These are phyloP conservation scores for Syzygium oleosum DNA, from an alignment of 345 rosid genomes.

Conservation along the genomic window DNA sequence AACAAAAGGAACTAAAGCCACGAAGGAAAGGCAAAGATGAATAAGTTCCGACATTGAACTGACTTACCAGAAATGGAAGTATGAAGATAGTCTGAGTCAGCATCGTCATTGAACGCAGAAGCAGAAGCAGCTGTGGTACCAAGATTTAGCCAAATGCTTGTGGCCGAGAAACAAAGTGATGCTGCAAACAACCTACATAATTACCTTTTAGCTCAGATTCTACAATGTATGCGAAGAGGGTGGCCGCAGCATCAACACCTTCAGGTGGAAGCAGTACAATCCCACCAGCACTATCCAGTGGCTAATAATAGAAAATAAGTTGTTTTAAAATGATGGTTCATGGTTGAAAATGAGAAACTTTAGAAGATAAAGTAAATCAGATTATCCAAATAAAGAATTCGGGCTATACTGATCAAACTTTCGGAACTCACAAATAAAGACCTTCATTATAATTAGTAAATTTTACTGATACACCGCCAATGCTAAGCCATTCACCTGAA, in stretches of 20 bases:
- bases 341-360: neutral
- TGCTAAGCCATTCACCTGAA: neutral
- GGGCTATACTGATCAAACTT: neutral
- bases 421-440: neutral
- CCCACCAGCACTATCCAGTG: slow-evolving; percentile 45
- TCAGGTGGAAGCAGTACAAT: slow-evolving; percentile 69
- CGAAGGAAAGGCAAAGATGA: neutral
- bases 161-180: neutral
- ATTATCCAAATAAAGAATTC: neutral
- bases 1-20: neutral
- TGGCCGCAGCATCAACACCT: slow-evolving; percentile 75
- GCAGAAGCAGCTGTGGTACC: slow-evolving; percentile 7
- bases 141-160: neutral
- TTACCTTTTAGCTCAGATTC: slow-evolving; percentile 84
- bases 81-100: slow-evolving; percentile 53
- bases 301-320: slow-evolving; percentile 32
- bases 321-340: slow-evolving; percentile 3
- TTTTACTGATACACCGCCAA: neutral
- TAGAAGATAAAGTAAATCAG: neutral
- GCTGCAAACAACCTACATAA: neutral
- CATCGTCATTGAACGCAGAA: slow-evolving; percentile 51
- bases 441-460: neutral
- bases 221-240: slow-evolving; percentile 65
- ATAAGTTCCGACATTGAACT: slow-evolving; percentile 1
- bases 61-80: slow-evolving; percentile 82